Base-by-base conservation (phyloP, 208 protist species). In the Strigomonas culicis region DNA sequence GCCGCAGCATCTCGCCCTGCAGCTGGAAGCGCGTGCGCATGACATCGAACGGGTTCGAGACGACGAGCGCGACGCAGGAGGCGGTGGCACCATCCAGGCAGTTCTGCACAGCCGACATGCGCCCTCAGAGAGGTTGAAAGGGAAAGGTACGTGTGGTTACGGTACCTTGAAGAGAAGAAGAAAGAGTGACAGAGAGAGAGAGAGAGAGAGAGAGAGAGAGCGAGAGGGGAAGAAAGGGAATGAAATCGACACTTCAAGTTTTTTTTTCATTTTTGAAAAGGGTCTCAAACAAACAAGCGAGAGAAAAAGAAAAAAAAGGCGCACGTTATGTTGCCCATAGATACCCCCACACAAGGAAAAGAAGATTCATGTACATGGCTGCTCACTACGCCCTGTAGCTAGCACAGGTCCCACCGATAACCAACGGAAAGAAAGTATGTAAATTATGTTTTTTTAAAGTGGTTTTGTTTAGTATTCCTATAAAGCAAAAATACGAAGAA, bases 21-120 rank as follows among this genome's bases (percentile, higher is more conserved):
- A 92, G 67, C 67, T 89, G 82, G 73, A 88, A 73, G 44, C 85
- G 78, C 1, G 80, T 87, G 19, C 77, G 80, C 74, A 92, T 87
- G 51, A 89, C 80, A 43, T 92, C 85, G 32, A 89, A 86, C 3
- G 85, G 85, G 51, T 88, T 92, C 15, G 82, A 87, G 39, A 92
- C 46, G 30, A 89, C 13, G 2, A 69, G 71, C 11, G 85, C 85
- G 22, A 63, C 63, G 36, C 47, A 52, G 10, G 80, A 85, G 10
- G 79, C 79, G 39, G 80, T 57, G 28, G 72, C 77, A 32, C 82
- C 82, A 31, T 87, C 86, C 10, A 76, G 57, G 31, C 77, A 80
- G 72, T 82, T 79, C 56, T 86, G 75, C 0, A 86, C 10, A 21
- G 50, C 61, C 3, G 74, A 75, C 79, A 85, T 74, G 17, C 25